Evolutionary conservation across 2,329 filamentous ascomycete genomes (phyloP).

Genomic region (Aureobasidium sp.): DNA sequence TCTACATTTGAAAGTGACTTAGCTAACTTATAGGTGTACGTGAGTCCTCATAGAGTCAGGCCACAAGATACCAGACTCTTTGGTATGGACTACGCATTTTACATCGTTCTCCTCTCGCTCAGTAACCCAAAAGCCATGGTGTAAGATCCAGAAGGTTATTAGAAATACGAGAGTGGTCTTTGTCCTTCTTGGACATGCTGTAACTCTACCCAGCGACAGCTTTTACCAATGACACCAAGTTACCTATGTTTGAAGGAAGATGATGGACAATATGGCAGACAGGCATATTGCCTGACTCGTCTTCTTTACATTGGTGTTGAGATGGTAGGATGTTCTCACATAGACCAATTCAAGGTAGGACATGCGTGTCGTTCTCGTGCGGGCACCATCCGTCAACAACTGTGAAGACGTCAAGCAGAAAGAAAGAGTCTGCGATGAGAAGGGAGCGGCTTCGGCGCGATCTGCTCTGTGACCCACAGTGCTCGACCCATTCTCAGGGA

Average conservation of each 20-base stretch:
- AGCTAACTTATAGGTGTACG: not conserved
- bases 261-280: not conserved
- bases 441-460: not conserved
- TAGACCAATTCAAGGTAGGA: not conserved
- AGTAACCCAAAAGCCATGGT: constrained; percentile 10
- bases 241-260: not conserved
- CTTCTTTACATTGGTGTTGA: not conserved
- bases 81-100: constrained; percentile 6
- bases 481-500: not conserved
- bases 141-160: constrained; percentile 3
- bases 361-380: not conserved
- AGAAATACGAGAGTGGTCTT: constrained; percentile 1
- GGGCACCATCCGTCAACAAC: not conserved
- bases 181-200: not conserved
- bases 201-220: not conserved
- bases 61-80: not conserved
- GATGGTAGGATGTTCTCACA: not conserved
- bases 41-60: not conserved
- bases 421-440: not conserved
- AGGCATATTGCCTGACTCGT: not conserved
- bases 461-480: not conserved
- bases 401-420: not conserved
- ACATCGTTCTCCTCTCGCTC: constrained; percentile 11
- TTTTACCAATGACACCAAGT: not conserved
- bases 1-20: not conserved